Evolutionary conservation across 202 grass and related monocot genomes (phyloP), one percentile per base, ranked within the genome.

Genomic region (Bolboschoenoplectus hybrid): DNA sequence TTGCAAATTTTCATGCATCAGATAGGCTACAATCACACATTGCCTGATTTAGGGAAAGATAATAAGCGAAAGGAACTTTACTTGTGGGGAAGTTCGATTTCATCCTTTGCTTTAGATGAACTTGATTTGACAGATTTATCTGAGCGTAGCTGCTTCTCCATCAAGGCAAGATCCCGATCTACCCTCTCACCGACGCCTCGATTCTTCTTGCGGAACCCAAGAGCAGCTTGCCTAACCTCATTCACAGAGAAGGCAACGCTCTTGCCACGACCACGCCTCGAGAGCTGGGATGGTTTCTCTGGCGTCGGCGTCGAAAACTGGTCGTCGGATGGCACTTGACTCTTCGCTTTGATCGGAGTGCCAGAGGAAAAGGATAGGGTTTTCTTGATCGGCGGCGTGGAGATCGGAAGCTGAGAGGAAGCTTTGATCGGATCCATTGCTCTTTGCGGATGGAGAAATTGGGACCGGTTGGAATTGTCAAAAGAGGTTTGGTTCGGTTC

Each of bases 221-320:
- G 88, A n/a, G 95, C 91, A 1, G 89, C 87, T 38, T 61, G 82
- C 14, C 84, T 85, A 14, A 97, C 86, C 64, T 60, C 91, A 65
- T 88, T 93, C 9, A 93, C 84, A 32, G 95, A 98, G 82, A 95
- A 88, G n/a, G 90, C 91, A 20, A 98, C 52, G 73, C 84, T 86
- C 60, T 43, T 26, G 32, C 46, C n/a, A 46, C 80, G 84, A 58
- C 64, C 16, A 17, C 58, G 57, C 73, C 64, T 86, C 26, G 87
- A 85, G 2, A 39, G 66, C 74, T 85, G 85, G 43, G 61, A 85
- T 13, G 49, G 66, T 87, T 94, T 94, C 86, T 93, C 89, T 0
- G 89, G 89, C 17, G 89, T 94, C n/a, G 63, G 61, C 10, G 63
- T 64, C 57, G 45, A 63, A 13, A 82, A 82, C n/a, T 7, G 81